A percentile compares a stretch with the other conserved stretches of the same genome.
Evolutionary conservation across 352 stramenopile species (phyloP).

Genomic region (Achlya hypogyna): DNA sequence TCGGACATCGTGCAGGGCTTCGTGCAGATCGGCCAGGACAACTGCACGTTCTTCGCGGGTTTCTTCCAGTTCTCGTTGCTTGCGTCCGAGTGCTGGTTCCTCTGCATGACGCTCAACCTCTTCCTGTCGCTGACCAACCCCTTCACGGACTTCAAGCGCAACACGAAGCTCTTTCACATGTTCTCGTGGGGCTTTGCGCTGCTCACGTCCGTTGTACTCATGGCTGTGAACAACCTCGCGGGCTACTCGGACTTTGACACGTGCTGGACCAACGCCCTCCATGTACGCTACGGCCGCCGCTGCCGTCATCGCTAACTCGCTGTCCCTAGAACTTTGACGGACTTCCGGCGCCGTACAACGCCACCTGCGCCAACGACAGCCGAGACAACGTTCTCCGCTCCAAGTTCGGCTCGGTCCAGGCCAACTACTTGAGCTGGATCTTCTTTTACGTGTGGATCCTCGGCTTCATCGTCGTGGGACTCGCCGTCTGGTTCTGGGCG

Average conservation of each 20-base stretch:
- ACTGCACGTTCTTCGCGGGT: slow-evolving; percentile 65
- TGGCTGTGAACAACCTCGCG: slow-evolving; percentile 64
- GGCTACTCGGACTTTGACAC: slow-evolving; percentile 79
- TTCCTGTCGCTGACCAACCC: slow-evolving; percentile 82
- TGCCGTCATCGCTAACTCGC: slow-evolving; percentile 50
- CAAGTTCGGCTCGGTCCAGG: slow-evolving; percentile 22
- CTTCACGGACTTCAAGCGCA: slow-evolving; percentile 86
- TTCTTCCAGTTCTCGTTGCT: slow-evolving; percentile 82
- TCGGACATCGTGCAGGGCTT: slow-evolving; percentile 25
- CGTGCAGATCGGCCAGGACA: slow-evolving; percentile 18
- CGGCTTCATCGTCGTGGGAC: slow-evolving; percentile 69
- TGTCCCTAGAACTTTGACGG: neutral
- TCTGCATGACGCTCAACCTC: slow-evolving; percentile 85
- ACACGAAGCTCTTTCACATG: slow-evolving; percentile 76
- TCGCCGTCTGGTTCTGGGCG: slow-evolving; percentile 76
- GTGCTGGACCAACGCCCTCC: slow-evolving; percentile 81
- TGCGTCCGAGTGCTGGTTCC: slow-evolving; percentile 81
- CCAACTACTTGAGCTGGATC: slow-evolving; percentile 78
- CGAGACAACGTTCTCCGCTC: slow-evolving; percentile 2
- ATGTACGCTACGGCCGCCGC: slow-evolving; percentile 30
- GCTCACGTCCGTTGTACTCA: slow-evolving; percentile 37
- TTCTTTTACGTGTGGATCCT: slow-evolving; percentile 87
- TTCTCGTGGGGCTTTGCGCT: slow-evolving; percentile 72
- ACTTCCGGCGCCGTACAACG: slow-evolving; percentile 25
- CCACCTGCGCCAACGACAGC: slow-evolving; percentile 51